Conservation (phyloP, 73 alveolate species). For the Paramecium bursaria region DNA sequence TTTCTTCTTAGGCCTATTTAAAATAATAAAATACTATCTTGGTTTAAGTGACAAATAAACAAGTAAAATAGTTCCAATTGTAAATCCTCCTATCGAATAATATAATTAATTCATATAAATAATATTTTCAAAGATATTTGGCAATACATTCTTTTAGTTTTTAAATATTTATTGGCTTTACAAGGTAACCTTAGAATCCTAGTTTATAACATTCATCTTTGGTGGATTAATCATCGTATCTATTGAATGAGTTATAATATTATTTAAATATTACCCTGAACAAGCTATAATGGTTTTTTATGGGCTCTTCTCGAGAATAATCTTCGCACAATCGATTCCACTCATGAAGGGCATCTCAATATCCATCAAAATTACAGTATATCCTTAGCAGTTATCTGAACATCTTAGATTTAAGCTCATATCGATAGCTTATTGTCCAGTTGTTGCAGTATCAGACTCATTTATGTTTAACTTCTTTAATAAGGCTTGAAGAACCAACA, state of each 20-base stretch:
- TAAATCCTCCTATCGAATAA: too few relatives aligned
- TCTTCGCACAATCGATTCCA: constrained; percentile 43
- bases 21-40: too few relatives aligned
- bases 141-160: background rate
- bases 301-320: background rate
- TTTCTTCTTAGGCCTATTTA: too few relatives aligned
- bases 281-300: background rate
- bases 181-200: constrained; percentile 1
- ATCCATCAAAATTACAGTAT: constrained; percentile 45
- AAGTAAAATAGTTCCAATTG: too few relatives aligned
- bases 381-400: constrained; percentile 23
- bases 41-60: too few relatives aligned
- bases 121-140: too few relatives aligned
- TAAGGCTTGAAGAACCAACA: background rate
- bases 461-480: background rate
- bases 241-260: too few relatives aligned
- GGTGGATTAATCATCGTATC: constrained; percentile 1
- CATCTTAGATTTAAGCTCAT: constrained; percentile 1
- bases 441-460: constrained; percentile 10
- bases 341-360: constrained; percentile 45
- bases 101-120: too few relatives aligned
- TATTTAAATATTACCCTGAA: constrained; percentile 7
- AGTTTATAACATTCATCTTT: background rate
- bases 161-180: constrained; percentile 9
- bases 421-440: constrained; percentile 31